Base-by-base conservation (phyloP, 495 filamentous ascomycete genomes). In the Penicillium atrosanguineum region DNA sequence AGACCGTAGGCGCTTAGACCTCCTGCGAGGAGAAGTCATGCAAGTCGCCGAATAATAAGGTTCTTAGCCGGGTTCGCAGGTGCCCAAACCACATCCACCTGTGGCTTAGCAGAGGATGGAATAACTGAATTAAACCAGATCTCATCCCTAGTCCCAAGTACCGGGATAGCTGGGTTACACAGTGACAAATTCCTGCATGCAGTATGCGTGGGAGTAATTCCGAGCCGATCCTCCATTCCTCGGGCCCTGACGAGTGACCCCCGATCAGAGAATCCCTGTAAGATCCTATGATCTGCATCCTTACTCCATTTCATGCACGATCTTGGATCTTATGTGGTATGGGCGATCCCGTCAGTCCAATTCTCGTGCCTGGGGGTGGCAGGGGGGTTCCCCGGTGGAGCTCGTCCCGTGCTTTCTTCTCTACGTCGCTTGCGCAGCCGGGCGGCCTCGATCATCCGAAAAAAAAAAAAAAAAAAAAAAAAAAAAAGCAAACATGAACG, bases 271-370 rank as follows among this genome's bases (percentile, higher is more conserved):
- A 14, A 16, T 20, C 16, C 12, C 38, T 59, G 56, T 49, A 48
- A 59, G 57, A 66, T 61, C 61, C 53, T 55, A 67, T 60, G 63
- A 69, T 69, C 67, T 64, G 57, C 68, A 65, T 70, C 54, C 63
- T 61, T 57, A 26, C 53, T 52, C 59, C 56, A 59, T 59, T 65
- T 59, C 41, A 59, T 64, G 63, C 63, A 66, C 60, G 63, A 66
- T 61, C 63, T 53, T 55, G 52, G 56, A 62, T 59, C 48, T 54
- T 31, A 25, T 28, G 21, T 48, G 47, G 31, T 43, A 55, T 57
- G 59, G 31, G 41, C 47, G 59, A 63, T 60, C 59, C 41, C 23
- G 48, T 11, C 48, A 25, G 9, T 21, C n/a, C 15, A 18, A 18
- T 20, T 29, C 1, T 21, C 38, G 46, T 46, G 37, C 48, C 42